Evolutionary conservation across 257 asterid species (phyloP), one percentile per base, ranked within the genome.

Genomic region (Salvia miltiorrhiza): DNA sequence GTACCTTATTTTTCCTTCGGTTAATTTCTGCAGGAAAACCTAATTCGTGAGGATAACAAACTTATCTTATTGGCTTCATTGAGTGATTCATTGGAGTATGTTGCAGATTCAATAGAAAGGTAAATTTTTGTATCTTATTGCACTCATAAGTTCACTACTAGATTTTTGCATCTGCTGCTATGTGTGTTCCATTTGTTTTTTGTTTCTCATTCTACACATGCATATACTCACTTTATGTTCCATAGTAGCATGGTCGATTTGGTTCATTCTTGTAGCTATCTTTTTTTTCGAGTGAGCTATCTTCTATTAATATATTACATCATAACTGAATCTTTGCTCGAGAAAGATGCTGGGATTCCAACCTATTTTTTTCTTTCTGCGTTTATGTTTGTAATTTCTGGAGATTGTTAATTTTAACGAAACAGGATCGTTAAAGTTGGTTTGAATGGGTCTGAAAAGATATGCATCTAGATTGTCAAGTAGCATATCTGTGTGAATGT

Each of bases 91-190:
- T 65, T 94, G 86, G 99, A 94, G 79, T 94, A 87, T 81, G 86
- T 94, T 66, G 97, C 99, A 24, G 97, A 91, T 60, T 89, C 97
- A 33, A 88, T 94, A 80, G 97, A 91, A 83, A 89, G 99, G 99
- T 81, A 80, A 85, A 88, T 80, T 40, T 23, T 54, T 19, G 21
- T 72, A 50, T 64, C 72, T 65, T 24, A 63, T 70, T 56, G 65
- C 73, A 69, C 65, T 72, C 53, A n/a, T 50, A 47, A 65, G 21
- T 71, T 63, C 26, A 23, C 66, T 37, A 32, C 45, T 52, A 67
- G 57, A 61, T 64, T 67, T 44, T 71, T 67, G 75, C 20, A 28
- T 52, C 54, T 50, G 60, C 71, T 26, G 58, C 4, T 61, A 12
- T 52, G 47, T 62, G 37, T 23, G 39, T 23, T n/a, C 40, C 59